phyloP scores from a whole-genome alignment of 2,329 filamentous ascomycete genomes.

The Hypoxylon sp. region DNA sequence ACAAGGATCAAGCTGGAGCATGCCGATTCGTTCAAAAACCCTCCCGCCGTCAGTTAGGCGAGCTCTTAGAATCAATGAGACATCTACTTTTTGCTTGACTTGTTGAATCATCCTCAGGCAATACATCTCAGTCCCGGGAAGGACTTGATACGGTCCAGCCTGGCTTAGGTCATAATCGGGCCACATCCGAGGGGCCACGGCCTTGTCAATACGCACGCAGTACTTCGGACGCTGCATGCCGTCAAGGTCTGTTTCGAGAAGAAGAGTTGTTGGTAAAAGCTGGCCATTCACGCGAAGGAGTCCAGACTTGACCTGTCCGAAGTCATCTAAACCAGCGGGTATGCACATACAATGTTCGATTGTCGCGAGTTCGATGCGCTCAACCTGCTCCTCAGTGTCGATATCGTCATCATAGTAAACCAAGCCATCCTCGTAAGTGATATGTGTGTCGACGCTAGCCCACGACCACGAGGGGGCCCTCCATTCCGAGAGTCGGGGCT shows the following conservation, averaged over 20 bases:
- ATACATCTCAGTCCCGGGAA: conserved; percentile 4
- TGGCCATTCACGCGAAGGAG: conserved; percentile 4
- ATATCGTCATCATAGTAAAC: conserved; percentile 4
- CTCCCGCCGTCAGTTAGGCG: background rate
- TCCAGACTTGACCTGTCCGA: conserved; percentile 9
- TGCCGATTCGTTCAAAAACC: conserved; percentile 5
- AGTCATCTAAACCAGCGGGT: conserved; percentile 6
- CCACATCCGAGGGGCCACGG: conserved; percentile 2
- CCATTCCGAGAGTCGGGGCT: background rate
- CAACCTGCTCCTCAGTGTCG: background rate
- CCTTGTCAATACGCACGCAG: background rate
- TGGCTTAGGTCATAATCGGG: conserved; percentile 13
- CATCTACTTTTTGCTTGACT: background rate
- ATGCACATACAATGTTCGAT: conserved; percentile 1
- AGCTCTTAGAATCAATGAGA: conserved; percentile 1
- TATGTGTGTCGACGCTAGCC: conserved; percentile 8
- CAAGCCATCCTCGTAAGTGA: conserved; percentile 3
- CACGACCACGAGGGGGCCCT: conserved; percentile 14
- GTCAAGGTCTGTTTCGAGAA: conserved; percentile 6
- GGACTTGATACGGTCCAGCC: conserved; percentile 7
- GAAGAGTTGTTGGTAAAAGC: conserved; percentile 7
- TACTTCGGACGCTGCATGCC: background rate
- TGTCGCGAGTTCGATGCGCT: conserved; percentile 5
- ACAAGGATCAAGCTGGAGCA: conserved; percentile 2
- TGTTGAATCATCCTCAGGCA: conserved; percentile 6